phyloP scores from a whole-genome alignment of 148 eudicot species.

The Chenopodium album region DNA sequence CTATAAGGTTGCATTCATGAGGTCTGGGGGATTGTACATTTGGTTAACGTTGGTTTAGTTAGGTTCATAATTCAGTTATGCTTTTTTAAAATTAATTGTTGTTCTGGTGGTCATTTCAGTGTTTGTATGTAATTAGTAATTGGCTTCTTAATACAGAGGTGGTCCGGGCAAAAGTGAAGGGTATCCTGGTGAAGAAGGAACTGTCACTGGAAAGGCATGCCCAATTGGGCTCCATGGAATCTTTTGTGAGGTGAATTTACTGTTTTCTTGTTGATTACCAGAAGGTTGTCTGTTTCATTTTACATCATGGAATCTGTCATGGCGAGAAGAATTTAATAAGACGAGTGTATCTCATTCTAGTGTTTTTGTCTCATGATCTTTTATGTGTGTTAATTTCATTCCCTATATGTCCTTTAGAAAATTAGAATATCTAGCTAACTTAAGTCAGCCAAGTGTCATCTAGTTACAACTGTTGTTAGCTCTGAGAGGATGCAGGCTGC shows the following conservation, averaged over 20 bases:
- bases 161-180: slow-evolving; percentile 76
- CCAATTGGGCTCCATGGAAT: slow-evolving; percentile 90
- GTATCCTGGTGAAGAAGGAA: slow-evolving; percentile 77
- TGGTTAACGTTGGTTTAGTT: neutral
- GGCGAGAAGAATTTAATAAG: neutral
- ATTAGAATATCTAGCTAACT: neutral
- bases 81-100: neutral
- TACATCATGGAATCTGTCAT: neutral
- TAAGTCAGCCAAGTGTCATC: neutral
- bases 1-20: neutral
- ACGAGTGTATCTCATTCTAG: neutral
- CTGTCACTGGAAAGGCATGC: slow-evolving; percentile 83
- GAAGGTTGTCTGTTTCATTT: neutral
- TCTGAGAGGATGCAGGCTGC: neutral
- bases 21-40: neutral
- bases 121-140: neutral
- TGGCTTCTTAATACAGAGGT: slow-evolving; percentile 54
- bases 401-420: neutral
- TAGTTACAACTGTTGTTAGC: neutral
- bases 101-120: neutral
- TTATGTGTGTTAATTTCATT: neutral
- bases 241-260: slow-evolving; percentile 68
- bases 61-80: neutral
- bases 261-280: slow-evolving; percentile 5
- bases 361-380: neutral